phyloP scores from a whole-genome alignment of 345 rosid genomes.

The Excoecaria cochinchinensis region DNA sequence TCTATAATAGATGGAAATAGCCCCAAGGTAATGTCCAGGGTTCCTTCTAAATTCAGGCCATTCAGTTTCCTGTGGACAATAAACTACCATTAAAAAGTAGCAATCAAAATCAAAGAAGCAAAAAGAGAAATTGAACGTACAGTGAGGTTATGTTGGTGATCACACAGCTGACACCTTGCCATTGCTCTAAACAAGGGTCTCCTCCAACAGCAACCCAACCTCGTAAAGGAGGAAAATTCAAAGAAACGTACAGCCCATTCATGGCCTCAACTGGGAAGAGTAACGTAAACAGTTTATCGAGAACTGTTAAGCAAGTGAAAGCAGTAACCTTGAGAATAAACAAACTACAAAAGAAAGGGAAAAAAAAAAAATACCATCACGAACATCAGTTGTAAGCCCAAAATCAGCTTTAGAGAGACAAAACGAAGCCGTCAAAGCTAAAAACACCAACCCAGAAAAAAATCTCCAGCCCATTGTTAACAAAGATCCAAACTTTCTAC shows the following conservation, averaged over 20 bases:
- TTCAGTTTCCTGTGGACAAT: conserved; percentile 56
- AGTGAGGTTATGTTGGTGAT: conserved; percentile 69
- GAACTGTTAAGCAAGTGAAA: background rate
- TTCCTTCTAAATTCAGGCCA: conserved; percentile 65
- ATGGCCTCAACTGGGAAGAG: conserved; percentile 58
- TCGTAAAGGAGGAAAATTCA: conserved; percentile 60
- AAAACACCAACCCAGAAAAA: conserved; percentile 31
- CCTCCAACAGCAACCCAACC: conserved; percentile 84
- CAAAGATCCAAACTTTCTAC: background rate
- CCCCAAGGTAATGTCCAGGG: conserved; percentile 46
- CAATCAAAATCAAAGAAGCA: conserved; percentile 2
- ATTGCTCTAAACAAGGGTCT: conserved; percentile 83
- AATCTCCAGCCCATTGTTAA: conserved; percentile 42
- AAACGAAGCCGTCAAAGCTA: conserved; percentile 42
- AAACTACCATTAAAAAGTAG: conserved; percentile 6
- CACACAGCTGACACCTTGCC: conserved; percentile 89
- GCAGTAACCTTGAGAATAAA: background rate
- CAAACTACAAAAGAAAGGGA: background rate
- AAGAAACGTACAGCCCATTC: conserved; percentile 57
- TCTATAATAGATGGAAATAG: conserved; percentile 59
- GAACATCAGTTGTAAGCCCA: conserved; percentile 29
- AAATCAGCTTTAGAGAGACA: conserved; percentile 37
- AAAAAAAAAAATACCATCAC: conserved; percentile 49
- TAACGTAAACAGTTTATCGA: background rate
- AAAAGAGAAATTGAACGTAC: conserved; percentile 42